Evolutionary conservation across 257 asterid species (phyloP), one percentile per base, ranked within the genome.

Genomic region (Primulina eburnea): DNA sequence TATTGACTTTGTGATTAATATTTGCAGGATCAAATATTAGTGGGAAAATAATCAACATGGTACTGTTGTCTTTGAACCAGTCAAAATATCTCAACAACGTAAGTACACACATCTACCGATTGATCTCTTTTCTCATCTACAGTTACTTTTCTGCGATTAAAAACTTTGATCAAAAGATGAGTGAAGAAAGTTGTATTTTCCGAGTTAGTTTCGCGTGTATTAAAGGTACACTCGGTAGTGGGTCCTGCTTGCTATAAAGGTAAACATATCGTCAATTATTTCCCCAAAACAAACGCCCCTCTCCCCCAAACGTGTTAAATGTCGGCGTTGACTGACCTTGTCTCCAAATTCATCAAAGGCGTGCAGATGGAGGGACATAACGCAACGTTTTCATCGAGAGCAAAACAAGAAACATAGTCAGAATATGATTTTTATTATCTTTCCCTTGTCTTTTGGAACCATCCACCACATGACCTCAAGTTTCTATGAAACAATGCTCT

Each of bases 311-410:
- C 56, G 7, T 47, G 20, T 14, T 14, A 47, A 47, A 47, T 14
- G 20, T 16, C 56, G 16, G 7, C 16, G 16, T 14, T 47, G 16
- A 37, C 75, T 55, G 16, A 37, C 75, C 60, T 78, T 63, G 77
- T 79, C 85, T 65, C 53, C 53, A 67, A 78, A 70, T 70, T 69
- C 72, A 38, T 70, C 77, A 35, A 69, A 69, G 76, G 77, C 76
- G 73, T 56, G 53, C 67, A 78, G 50, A 78, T 67, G 74, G 62
- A 71, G 71, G 65, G 62, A 73, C 35, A 55, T n/a, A 47, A 33
- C 14, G 64, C 80, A 75, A 79, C 79, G 84, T 81, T 87, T 76
- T 79, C 90, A 65, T 71, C 75, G 71, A 73, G 56, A 62, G 64
- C 37, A 62, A 9, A 64, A 59, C 73, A 80, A 87, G 83, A 78